Evolutionary conservation across 345 rosid species (phyloP), one percentile per base, ranked within the genome.

Genomic region (Psidium guajava): DNA sequence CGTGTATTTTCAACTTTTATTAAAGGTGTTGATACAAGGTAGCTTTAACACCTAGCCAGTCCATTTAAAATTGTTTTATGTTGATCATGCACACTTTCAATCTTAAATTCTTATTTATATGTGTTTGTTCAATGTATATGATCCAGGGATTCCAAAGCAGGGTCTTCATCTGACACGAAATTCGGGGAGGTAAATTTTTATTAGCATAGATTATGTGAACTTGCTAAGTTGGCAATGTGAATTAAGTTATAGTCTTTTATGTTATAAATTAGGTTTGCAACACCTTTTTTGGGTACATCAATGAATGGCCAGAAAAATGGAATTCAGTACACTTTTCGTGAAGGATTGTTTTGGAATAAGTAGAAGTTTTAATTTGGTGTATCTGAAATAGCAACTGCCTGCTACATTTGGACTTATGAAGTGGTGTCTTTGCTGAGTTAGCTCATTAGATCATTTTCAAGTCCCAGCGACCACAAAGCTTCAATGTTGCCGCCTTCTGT

Each of bases 11-110:
- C 97, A 84, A 97, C 99, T 82, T 96, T 97, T 86, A 97, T 97
- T 88, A 97, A 97, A 93, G 99, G 99, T 88, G 98, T 97, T 87
- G 98, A 97, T 92, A 89, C 94, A 82, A 96, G 90, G 99, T 97
- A 88, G 85, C 89, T 82, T 82, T 54, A 5, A 25, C 42, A 13
- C 53, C 14, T 44, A 16, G n/a, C 58, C 61, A 14, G 25, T 54
- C n/a, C 59, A 13, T 77, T 84, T 75, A 6, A 22, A 22, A 42
- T 47, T 8, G 49, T 84, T 52, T 69, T n/a, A 15, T 54, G 47
- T 49, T 51, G 53, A 55, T 86, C 74, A 51, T 20, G 57, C 24
- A 53, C 59, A 51, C 44, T 27, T 54, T 52, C 42, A 42, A 5
- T 58, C n/a, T 54, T 85, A 8, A 40, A 36, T 9, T 50, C 52